Percentiles rank a stretch among this genome's conserved stretches.
These are phyloP conservation scores for Fusarium domesticum DNA, from an alignment of 2,329 filamentous ascomycete genomes.

Conservation along the genomic window DNA sequence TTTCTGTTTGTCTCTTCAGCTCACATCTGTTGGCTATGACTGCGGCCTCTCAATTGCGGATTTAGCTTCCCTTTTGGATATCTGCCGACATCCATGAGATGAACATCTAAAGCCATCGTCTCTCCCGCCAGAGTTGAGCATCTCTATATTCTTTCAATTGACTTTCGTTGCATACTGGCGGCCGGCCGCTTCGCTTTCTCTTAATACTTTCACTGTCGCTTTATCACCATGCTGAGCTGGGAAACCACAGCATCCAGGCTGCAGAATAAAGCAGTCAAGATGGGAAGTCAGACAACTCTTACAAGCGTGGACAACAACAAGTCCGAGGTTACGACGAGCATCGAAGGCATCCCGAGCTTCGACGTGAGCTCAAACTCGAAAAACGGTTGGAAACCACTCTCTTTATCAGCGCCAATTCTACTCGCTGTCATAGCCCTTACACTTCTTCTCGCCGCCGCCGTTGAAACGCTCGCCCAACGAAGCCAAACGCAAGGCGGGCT, in stretches of 20 bases:
- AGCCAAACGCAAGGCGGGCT: slow-evolving; percentile 43
- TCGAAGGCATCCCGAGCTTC: background rate
- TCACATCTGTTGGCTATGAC: background rate
- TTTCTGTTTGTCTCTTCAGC: background rate
- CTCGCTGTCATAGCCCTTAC: slow-evolving; percentile 36
- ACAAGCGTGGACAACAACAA: slow-evolving; percentile 9
- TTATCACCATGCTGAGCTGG: slow-evolving; percentile 18
- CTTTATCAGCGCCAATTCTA: slow-evolving; percentile 35
- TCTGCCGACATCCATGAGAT: background rate
- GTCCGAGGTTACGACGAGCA: background rate
- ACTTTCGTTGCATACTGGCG: background rate
- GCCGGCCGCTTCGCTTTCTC: slow-evolving; percentile 4
- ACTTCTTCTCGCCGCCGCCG: slow-evolving; percentile 38
- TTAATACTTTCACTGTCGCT: background rate
- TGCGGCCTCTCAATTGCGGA: background rate
- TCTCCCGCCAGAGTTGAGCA: background rate
- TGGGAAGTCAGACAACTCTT: background rate
- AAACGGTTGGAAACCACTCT: slow-evolving; percentile 24
- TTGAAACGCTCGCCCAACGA: slow-evolving; percentile 44
- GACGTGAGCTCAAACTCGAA: background rate
- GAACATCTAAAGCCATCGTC: background rate
- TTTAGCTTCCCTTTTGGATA: background rate
- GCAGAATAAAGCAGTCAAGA: slow-evolving; percentile 1
- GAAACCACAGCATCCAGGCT: slow-evolving; percentile 10
- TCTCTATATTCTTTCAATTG: background rate